A percentile compares a stretch with the other conserved stretches of the same genome.
Evolutionary conservation across 345 rosid species (phyloP).

Genomic region (Eucalyptus sp.): DNA sequence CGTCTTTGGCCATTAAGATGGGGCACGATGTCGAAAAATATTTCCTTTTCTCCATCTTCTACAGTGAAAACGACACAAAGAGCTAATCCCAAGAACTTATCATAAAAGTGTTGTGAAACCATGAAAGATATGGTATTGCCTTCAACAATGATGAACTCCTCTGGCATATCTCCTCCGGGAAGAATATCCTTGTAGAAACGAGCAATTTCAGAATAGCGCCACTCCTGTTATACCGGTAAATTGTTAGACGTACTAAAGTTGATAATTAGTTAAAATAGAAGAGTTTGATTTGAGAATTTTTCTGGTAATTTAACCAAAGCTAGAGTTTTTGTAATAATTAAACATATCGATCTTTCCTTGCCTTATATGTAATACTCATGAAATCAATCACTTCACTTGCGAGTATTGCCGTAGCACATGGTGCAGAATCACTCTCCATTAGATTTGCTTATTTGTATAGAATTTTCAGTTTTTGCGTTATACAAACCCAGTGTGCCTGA

Average conservation of each 20-base stretch:
- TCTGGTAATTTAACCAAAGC: neutral
- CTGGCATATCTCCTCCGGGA: neutral
- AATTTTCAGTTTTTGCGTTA: no score
- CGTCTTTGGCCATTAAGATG: neutral
- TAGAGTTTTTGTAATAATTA: neutral
- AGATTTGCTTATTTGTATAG: neutral
- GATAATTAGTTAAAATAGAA: neutral
- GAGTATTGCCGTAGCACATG: neutral
- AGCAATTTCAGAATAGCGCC: accelerated
- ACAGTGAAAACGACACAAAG: neutral
- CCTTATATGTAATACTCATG: neutral
- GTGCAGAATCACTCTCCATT: neutral
- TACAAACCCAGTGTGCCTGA: no score
- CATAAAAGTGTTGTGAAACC: neutral
- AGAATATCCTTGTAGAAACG: accelerated
- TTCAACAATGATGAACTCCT: neutral
- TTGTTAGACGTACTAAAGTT: neutral
- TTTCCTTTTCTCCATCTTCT: neutral
- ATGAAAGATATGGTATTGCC: neutral
- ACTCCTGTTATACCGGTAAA: neutral
- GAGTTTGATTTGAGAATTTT: neutral
- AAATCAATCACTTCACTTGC: neutral
- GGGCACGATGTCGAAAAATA: neutral
- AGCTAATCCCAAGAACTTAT: neutral
- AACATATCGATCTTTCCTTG: neutral